Evolutionary conservation across 2,329 filamentous ascomycete genomes (phyloP), one percentile per base, ranked within the genome.

Genomic region (Ascomycota sp.): DNA sequence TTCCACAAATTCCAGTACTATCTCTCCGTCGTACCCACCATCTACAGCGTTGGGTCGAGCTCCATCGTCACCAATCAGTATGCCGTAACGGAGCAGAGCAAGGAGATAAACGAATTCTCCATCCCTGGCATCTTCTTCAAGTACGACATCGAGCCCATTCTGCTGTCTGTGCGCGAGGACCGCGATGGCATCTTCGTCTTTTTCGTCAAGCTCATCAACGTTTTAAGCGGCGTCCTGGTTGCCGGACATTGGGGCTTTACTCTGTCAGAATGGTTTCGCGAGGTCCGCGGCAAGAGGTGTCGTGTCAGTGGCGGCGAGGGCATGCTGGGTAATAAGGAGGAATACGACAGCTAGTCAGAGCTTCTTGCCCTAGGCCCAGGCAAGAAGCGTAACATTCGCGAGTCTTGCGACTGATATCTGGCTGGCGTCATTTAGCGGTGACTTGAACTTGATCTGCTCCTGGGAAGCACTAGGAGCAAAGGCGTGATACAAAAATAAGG

Each of bases 1-100:
- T 95, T 93, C 62, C 76, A 86, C 68, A 91, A 89, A 57, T 95
- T 83, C 61, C 89, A 98, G 57, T 98, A 98, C 67, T 95, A 89
- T 61, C 66, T 95, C 49, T 92, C 80, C 29, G 68, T 98, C 28
- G 89, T 98, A 2, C 89, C 89, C 2, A 98, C 89, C 6, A 70
- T 91, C 47, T 98, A 95, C 64, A 83, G 72, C 52, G 65, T 76
- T 38, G 64, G 63, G 32, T 52, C 55, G 26, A 67, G 68, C 46
- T 75, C 72, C 35, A 72, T 98, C 49, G 71, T 76, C 55, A 95
- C 89, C 11, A 98, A 98, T 62, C 89, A 98, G 56, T 98, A 98
- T 60, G 89, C 86, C 38, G 89, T 92, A 1, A 95, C 84, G 1
- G 81, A 84, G 49, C 84, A 95, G 60, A 76, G 68, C 44, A 70